These are phyloP conservation scores for Tuber borchii DNA, from an alignment of 495 filamentous ascomycete genomes.

Conservation along the genomic window DNA sequence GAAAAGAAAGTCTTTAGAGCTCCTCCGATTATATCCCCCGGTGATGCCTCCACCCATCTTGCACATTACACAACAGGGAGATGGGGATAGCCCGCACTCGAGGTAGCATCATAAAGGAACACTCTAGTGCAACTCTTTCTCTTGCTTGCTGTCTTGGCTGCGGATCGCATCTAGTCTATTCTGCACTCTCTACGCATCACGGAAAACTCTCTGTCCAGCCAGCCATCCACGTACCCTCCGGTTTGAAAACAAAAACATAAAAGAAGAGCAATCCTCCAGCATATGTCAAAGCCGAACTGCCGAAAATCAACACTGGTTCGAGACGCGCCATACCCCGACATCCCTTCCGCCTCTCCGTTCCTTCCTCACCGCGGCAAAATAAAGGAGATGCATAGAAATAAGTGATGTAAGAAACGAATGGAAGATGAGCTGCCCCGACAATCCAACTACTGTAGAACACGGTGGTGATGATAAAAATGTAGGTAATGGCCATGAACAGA, in stretches of 20 bases:
- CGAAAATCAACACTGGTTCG: background rate
- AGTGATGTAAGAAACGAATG: background rate
- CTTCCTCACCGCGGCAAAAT: background rate
- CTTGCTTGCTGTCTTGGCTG: background rate
- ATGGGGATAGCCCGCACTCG: background rate
- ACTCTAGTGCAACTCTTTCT: background rate
- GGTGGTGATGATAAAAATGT: background rate
- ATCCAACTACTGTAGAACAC: background rate
- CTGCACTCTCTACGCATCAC: background rate
- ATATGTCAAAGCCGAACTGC: background rate
- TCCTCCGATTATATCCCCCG: background rate
- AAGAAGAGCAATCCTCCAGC: background rate
- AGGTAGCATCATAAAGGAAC: background rate
- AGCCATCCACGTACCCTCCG: constrained; percentile 2
- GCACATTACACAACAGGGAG: background rate
- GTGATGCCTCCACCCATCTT: background rate
- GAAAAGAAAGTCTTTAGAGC: background rate
- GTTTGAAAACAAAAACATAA: background rate
- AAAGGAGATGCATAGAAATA: background rate
- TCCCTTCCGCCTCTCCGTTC: background rate
- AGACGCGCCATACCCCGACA: background rate
- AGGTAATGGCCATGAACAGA: background rate
- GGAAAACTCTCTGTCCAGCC: constrained; percentile 1
- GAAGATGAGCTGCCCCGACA: background rate
- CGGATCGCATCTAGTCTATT: background rate